Evolutionary conservation across 257 asterid genomes (phyloP).

Genomic region (Catharanthus roseus): DNA sequence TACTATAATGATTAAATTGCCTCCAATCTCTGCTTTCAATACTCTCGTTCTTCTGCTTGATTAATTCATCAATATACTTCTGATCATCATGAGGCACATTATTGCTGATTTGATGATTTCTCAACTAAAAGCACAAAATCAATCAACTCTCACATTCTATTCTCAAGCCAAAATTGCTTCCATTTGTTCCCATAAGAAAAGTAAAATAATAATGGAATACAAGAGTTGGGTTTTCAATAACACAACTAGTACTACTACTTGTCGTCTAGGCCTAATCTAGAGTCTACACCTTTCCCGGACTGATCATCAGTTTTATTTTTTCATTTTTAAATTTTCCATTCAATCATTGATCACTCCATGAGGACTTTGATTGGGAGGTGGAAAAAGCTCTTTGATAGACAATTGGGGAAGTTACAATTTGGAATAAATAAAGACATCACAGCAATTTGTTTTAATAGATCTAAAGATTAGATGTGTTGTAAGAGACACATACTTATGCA

Average conservation of each 20-base stretch:
- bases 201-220: neutral
- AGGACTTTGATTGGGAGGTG: conserved; percentile 22
- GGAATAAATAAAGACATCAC: neutral
- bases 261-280: neutral
- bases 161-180: neutral
- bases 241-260: neutral
- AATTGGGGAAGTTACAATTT: conserved; percentile 20
- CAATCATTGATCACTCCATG: conserved; percentile 33
- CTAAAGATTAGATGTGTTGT: neutral
- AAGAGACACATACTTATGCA: no score
- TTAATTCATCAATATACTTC: no score
- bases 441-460: conserved; percentile 6
- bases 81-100: no score
- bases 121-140: conserved; percentile 8
- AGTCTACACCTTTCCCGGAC: conserved; percentile 1
- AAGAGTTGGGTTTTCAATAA: conserved; percentile 5
- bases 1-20: no score
- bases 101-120: no score
- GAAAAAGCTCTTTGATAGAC: conserved; percentile 18
- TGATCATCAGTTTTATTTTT: neutral
- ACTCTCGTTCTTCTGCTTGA: no score
- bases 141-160: conserved; percentile 1
- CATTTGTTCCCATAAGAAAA: neutral
- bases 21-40: no score
- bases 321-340: neutral